Evolutionary conservation across 495 filamentous ascomycete species (phyloP).

Genomic region (Penicillium goetzii): DNA sequence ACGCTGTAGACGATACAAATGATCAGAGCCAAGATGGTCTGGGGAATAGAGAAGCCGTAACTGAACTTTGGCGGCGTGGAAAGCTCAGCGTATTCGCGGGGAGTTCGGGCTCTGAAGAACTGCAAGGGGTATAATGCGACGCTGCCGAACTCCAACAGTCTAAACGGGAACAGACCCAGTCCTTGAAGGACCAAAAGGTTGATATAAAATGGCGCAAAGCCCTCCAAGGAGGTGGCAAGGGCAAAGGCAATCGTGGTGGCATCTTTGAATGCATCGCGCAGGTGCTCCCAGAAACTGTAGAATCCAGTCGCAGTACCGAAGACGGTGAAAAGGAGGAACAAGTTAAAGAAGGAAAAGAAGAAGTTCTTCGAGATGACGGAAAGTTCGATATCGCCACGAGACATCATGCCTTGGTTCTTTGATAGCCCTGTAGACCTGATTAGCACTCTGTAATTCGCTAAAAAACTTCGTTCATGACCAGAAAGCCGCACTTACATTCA

Average conservation of each 20-base stretch:
- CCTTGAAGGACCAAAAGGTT: constrained; percentile 95
- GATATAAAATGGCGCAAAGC: constrained; percentile 80
- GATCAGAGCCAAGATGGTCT: constrained; percentile 86
- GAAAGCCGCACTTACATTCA: constrained; percentile 62
- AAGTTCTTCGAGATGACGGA: constrained; percentile 98
- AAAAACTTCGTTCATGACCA: not conserved
- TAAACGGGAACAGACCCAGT: constrained; percentile 88
- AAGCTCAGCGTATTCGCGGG: constrained; percentile 86
- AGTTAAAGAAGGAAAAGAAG: constrained; percentile 99
- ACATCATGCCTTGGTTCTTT: constrained; percentile 89
- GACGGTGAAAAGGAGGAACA: constrained; percentile 92
- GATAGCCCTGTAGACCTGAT: constrained; percentile 61
- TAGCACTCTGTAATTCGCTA: constrained; percentile 2
- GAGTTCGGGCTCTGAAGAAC: constrained; percentile 79
- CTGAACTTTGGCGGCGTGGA: constrained; percentile 84
- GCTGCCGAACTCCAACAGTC: constrained; percentile 86
- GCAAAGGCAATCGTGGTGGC: constrained; percentile 75
- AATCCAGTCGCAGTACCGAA: constrained; percentile 79
- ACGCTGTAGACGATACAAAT: constrained; percentile 95
- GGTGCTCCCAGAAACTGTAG: constrained; percentile 66
- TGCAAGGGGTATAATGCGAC: constrained; percentile 83
- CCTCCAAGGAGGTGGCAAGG: constrained; percentile 74
- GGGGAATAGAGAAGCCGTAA: constrained; percentile 94
- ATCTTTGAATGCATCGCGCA: constrained; percentile 75
- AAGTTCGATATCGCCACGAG: constrained; percentile 90